These are phyloP conservation scores for Hypoxylon lienhwacheense DNA, from an alignment of 495 filamentous ascomycete species.

Conservation along the genomic window DNA sequence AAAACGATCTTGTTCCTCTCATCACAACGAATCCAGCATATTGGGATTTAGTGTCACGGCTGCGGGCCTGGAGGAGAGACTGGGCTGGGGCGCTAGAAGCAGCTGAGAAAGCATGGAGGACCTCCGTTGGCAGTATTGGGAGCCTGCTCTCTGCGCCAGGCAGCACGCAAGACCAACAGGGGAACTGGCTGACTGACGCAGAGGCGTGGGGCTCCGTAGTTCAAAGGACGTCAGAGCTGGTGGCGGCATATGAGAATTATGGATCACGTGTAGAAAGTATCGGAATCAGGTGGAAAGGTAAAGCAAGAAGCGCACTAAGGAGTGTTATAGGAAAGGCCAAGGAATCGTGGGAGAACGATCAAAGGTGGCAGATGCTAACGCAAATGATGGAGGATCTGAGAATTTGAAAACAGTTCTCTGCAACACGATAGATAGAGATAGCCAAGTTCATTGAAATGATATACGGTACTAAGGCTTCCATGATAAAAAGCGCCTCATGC, in stretches of 20 bases:
- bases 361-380: constrained; percentile 68
- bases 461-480: too few species aligned
- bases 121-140: constrained; percentile 52
- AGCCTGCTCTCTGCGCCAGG: constrained; percentile 19
- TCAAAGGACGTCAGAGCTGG: constrained; percentile 64
- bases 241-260: constrained; percentile 66
- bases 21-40: constrained; percentile 77
- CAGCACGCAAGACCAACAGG: constrained; percentile 31
- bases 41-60: constrained; percentile 70
- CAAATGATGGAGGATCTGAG: constrained; percentile 64
- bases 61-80: constrained; percentile 69
- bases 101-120: constrained; percentile 87
- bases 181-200: constrained; percentile 50
- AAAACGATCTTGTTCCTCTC: constrained; percentile 70
- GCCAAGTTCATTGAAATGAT: too few species aligned
- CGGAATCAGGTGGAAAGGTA: constrained; percentile 75
- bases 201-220: constrained; percentile 63
- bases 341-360: constrained; percentile 76
- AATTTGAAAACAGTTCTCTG: too few species aligned
- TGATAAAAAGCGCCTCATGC: too few species aligned
- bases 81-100: constrained; percentile 74
- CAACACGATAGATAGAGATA: constrained; percentile 3
- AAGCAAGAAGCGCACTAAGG: constrained; percentile 78
- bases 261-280: constrained; percentile 56
- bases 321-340: constrained; percentile 81